Evolutionary conservation across 108 stramenopile genomes (phyloP).

Genomic region (Bacterosira constricta): DNA sequence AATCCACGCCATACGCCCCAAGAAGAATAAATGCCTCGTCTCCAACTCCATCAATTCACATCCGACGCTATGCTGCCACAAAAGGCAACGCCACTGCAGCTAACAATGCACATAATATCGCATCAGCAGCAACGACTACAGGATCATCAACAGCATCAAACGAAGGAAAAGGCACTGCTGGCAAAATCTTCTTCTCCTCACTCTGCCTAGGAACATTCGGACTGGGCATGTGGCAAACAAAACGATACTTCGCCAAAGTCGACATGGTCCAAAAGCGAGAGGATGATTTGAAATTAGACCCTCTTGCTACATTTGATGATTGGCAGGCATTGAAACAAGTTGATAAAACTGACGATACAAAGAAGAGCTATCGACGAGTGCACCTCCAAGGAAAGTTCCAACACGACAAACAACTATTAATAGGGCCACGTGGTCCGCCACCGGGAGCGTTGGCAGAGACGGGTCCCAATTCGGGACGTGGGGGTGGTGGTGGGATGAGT

Average conservation of each 20-base stretch:
- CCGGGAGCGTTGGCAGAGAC: conserved; percentile 57
- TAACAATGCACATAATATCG: background rate
- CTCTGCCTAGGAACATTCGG: conserved; percentile 84
- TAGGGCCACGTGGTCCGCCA: conserved; percentile 89
- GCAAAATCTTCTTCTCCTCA: conserved; percentile 76
- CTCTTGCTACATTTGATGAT: conserved; percentile 19
- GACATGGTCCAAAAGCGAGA: conserved; percentile 58
- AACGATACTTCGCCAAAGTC: conserved; percentile 79
- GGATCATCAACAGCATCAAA: background rate
- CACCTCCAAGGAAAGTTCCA: conserved; percentile 52
- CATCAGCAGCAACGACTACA: background rate
- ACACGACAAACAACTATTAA: conserved; percentile 67
- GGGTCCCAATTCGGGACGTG: conserved; percentile 52
- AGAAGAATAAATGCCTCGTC: too few relatives aligned
- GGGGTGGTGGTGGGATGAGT: conserved; percentile 71
- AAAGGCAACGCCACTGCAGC: background rate
- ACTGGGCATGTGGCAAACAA: conserved; percentile 79
- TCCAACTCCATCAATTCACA: background rate
- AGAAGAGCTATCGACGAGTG: conserved; percentile 57
- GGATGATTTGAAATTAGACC: conserved; percentile 57
- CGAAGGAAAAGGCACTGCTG: conserved; percentile 11
- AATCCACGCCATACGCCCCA: too few relatives aligned
- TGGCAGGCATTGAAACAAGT: conserved; percentile 1
- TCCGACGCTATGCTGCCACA: background rate
- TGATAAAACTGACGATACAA: background rate